Evolutionary conservation across 768 basidiomycete genomes (phyloP).

Genomic region (Phallus indusiatus): DNA sequence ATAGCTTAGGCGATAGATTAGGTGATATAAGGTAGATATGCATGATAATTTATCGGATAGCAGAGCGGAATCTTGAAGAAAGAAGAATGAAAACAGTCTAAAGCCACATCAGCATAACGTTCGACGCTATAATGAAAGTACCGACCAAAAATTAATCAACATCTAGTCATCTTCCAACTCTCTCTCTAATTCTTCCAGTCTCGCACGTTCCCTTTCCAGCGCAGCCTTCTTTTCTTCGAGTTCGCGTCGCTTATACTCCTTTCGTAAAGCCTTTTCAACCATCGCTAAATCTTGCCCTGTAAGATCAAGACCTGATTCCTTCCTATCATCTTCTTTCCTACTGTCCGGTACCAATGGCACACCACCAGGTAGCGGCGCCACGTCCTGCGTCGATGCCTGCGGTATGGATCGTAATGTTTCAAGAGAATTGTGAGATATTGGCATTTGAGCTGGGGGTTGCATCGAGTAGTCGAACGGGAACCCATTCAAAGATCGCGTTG

Average conservation of each 20-base stretch:
- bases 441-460: not conserved
- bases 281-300: not conserved
- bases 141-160: not conserved
- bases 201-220: not conserved
- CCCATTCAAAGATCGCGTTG: not conserved
- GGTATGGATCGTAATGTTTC: not conserved
- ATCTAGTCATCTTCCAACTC: slow-evolving; percentile 8
- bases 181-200: slow-evolving; percentile 3
- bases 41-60: too few relatives aligned
- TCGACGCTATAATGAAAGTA: not conserved
- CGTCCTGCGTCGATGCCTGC: not conserved
- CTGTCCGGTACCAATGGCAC: not conserved
- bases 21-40: too few relatives aligned
- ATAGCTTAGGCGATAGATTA: too few relatives aligned
- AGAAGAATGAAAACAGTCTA: not conserved
- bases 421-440: not conserved
- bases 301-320: not conserved
- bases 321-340: not conserved
- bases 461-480: not conserved
- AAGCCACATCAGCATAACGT: not conserved
- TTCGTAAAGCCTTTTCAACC: not conserved
- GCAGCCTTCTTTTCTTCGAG: slow-evolving; percentile 2
- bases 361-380: not conserved
- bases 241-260: slow-evolving; percentile 2
- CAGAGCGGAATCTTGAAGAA: not conserved